Evolutionary conservation across 495 filamentous ascomycete genomes (phyloP).

Genomic region (Aspergillus sparsus): DNA sequence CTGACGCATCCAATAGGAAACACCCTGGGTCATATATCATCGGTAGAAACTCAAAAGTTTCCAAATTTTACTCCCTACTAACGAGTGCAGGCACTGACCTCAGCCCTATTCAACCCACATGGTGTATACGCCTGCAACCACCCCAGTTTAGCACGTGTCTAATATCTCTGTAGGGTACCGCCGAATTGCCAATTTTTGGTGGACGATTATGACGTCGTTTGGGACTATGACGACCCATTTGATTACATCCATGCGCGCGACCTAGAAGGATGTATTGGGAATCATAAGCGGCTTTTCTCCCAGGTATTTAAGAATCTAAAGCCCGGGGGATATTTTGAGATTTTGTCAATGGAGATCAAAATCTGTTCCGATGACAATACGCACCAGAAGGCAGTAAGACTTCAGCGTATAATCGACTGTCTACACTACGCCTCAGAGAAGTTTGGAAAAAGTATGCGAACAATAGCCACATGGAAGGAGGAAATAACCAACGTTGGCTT

Average conservation of each 20-base stretch:
- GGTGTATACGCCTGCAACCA: constrained; percentile 25
- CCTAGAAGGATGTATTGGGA: constrained; percentile 56
- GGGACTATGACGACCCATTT: constrained; percentile 53
- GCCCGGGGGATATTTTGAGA: constrained; percentile 64
- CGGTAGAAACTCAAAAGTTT: constrained; percentile 29
- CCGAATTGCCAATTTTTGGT: constrained; percentile 66
- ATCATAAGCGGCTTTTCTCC: constrained; percentile 57
- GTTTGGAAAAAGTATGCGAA: constrained; percentile 43
- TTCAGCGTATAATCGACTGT: constrained; percentile 36
- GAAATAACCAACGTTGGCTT: constrained; percentile 57
- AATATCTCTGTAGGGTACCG: constrained; percentile 43
- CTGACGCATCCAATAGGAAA: constrained; percentile 26
- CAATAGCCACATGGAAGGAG: constrained; percentile 41
- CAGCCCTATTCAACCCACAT: constrained; percentile 60
- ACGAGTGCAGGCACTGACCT: constrained; percentile 51
- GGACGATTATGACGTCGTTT: constrained; percentile 61
- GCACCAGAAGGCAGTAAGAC: constrained; percentile 37
- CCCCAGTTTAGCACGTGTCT: neutral
- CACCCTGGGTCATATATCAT: constrained; percentile 53
- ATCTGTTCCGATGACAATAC: constrained; percentile 55
- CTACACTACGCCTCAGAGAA: constrained; percentile 31
- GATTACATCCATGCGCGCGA: constrained; percentile 65
- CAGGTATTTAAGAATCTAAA: constrained; percentile 51
- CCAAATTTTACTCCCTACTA: constrained; percentile 4
- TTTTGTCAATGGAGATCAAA: constrained; percentile 55